phyloP scores from a whole-genome alignment of 345 rosid genomes.

The Populus ilicifolia region DNA sequence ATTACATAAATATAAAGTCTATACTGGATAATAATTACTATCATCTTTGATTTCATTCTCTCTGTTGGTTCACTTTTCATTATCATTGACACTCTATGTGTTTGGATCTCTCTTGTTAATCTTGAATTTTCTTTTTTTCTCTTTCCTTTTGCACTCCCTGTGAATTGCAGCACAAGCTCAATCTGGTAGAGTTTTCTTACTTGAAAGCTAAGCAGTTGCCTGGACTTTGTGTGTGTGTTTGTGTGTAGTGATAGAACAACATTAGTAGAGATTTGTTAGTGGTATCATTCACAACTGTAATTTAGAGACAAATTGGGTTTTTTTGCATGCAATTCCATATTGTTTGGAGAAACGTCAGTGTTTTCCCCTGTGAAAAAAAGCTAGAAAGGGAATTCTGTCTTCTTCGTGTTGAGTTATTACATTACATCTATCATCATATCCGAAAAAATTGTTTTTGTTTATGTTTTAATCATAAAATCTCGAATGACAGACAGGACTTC shows the following conservation, averaged over 20 bases:
- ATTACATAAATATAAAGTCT: neutral
- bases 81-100: neutral
- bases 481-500: neutral
- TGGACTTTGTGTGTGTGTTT: neutral
- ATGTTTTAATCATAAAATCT: neutral
- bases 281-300: neutral
- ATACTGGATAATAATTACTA: too few relatives aligned
- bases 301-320: neutral
- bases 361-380: neutral
- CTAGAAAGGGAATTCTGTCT: neutral
- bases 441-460: neutral
- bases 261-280: neutral
- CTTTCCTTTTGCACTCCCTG: neutral
- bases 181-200: neutral
- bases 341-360: neutral
- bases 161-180: neutral
- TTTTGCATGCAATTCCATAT: neutral
- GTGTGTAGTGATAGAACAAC: neutral
- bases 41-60: neutral
- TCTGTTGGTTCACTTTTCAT: neutral
- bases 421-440: conserved; percentile 1
- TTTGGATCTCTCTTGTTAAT: neutral
- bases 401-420: neutral
- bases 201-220: neutral
- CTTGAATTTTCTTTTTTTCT: neutral